phyloP scores from a whole-genome alignment of 1,139 yeast species.

The Candida frijolesensis region DNA sequence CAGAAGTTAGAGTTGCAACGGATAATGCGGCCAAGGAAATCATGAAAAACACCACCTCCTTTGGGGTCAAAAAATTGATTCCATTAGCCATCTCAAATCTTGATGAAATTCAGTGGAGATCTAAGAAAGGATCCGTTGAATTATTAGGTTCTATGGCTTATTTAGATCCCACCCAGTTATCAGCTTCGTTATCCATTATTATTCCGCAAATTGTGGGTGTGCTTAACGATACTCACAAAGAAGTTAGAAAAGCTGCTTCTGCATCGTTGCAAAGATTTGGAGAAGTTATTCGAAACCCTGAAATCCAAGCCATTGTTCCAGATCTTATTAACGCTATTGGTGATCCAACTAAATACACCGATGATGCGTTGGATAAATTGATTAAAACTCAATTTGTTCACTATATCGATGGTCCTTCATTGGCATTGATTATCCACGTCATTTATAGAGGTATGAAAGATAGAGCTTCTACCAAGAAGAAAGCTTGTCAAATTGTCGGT shows the following conservation, averaged over 20 bases:
- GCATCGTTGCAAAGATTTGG: conserved; percentile 88
- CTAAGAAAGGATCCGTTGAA: conserved; percentile 96
- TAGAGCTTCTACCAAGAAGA: conserved; percentile 90
- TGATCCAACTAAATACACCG: conserved; percentile 90
- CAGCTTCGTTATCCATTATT: conserved; percentile 83
- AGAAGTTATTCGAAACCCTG: conserved; percentile 96
- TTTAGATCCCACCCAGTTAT: conserved; percentile 90
- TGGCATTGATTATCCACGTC: conserved; percentile 92
- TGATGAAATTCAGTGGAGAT: conserved; percentile 93
- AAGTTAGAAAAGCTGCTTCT: conserved; percentile 94
- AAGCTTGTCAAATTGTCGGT: conserved; percentile 97
- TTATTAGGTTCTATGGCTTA: conserved; percentile 97
- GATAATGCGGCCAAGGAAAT: conserved; percentile 83
- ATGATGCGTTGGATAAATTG: conserved; percentile 81
- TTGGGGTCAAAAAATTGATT: conserved; percentile 86
- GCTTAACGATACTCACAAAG: conserved; percentile 92
- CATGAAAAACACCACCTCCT: conserved; percentile 91
- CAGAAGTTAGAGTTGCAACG: conserved; percentile 90
- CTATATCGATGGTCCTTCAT: conserved; percentile 96
- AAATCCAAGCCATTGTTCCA: conserved; percentile 91
- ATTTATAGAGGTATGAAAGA: conserved; percentile 95
- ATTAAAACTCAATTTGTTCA: conserved; percentile 93
- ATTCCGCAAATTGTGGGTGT: conserved; percentile 97
- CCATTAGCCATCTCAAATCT: conserved; percentile 87
- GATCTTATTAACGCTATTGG: conserved; percentile 88